These are phyloP conservation scores for Gentiana straminea DNA, from an alignment of 257 asterid species.

Conservation along the genomic window DNA sequence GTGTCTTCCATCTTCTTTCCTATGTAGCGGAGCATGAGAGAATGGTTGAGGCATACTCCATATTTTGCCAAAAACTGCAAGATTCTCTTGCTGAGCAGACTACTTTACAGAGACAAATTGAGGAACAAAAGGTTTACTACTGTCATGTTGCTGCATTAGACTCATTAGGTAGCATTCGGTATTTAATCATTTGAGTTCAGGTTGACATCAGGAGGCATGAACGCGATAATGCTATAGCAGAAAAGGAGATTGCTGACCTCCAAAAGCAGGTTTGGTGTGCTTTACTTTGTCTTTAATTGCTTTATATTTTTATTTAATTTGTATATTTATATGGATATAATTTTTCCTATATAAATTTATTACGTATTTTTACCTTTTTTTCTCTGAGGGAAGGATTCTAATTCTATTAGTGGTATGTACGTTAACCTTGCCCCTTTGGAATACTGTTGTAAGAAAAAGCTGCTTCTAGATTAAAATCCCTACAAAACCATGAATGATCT, in stretches of 20 bases:
- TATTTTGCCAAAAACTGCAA: conserved; percentile 57
- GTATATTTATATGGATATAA: no score
- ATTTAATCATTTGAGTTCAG: conserved; percentile 23
- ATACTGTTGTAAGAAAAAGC: no score
- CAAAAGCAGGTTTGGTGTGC: conserved; percentile 55
- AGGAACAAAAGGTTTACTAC: conserved; percentile 57
- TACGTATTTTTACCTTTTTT: no score
- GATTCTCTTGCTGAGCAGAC: conserved; percentile 54
- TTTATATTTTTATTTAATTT: no score
- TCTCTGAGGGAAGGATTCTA: no score
- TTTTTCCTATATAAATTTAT: no score
- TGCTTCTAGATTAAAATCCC: no score
- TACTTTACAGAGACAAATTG: conserved; percentile 43
- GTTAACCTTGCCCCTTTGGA: no score
- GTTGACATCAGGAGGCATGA: conserved; percentile 70
- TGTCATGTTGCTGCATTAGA: not conserved
- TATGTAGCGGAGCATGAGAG: conserved; percentile 76
- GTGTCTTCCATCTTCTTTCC: conserved; percentile 8
- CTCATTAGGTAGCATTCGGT: not conserved
- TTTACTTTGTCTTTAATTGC: no score
- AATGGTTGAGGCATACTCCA: conserved; percentile 58
- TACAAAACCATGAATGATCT: no score
- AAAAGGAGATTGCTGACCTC: conserved; percentile 67
- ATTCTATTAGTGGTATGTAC: no score
- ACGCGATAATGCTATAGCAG: conserved; percentile 61